Base-by-base conservation (phyloP, 2,329 filamentous ascomycete genomes). In the Fusarium drepaniforme region DNA sequence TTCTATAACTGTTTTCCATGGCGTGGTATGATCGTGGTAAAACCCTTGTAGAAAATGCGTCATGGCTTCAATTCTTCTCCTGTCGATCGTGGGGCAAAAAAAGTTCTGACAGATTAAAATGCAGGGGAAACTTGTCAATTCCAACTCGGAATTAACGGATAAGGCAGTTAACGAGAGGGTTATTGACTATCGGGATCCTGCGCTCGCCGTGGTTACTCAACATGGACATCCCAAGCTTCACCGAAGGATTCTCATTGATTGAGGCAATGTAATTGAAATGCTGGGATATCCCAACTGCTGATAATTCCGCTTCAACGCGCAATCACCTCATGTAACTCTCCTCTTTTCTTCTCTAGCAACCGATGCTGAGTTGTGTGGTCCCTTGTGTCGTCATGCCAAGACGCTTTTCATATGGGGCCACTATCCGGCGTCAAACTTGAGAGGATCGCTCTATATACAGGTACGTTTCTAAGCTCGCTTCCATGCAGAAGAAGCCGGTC, bases 321-420 rank as follows among this genome's bases (percentile, higher is more conserved):
- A 74, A 71, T 65, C 68, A 49, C 15, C 25, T 35, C 70, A 70
- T 70, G 70, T 58, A 70, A 58, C 67, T 73, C 71, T 71, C 62
- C 46, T 30, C 49, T 21, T 21, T 53, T 53, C 33, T 35, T 21
- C 44, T 23, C 28, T 21, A 67, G 51, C 42, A 56, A 51, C 56
- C 62, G 16, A 6, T 16, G n/a, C 30, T 33, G 30, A 33, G 30
- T 33, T 33, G 30, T 33, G 30, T 44, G 42, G 42, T 42, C 38
- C 38, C 38, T n/a, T 42, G 15, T 42, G 38, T 42, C 38, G 38
- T 42, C 42, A 23, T 44, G 44, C 49, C 49, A 53, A 53, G 18
- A 21, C 16, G 18, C 49, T 30, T 30, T 25, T 23, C 44, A 51
- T 30, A 51, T 51, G 46, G 46, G 46, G 25, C 46, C 46, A 30